Evolutionary conservation across 306 rosid species (phyloP).

Genomic region (Parietaria judaica): DNA sequence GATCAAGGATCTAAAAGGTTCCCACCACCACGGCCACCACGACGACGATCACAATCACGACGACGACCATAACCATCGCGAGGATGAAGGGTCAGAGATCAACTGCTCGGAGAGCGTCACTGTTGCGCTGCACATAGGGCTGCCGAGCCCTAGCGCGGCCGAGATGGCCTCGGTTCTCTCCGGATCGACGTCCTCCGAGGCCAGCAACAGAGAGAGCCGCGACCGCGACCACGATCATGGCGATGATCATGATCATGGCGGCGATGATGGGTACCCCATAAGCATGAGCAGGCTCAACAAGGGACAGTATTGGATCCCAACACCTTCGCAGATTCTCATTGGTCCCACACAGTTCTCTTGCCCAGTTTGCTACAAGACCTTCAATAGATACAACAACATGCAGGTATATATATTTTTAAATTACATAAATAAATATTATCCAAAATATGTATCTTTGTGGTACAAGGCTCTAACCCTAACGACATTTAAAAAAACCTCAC

Average conservation of each 20-base stretch:
- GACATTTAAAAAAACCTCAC: neutral
- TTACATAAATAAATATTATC: too few species aligned
- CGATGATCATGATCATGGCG: constrained; percentile 25
- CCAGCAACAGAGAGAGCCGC: neutral
- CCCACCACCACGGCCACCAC: neutral
- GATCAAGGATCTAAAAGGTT: constrained; percentile 21
- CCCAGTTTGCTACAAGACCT: constrained; percentile 95
- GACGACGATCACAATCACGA: neutral
- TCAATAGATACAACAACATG: constrained; percentile 99
- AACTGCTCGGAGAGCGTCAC: constrained; percentile 34
- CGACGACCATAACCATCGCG: constrained; percentile 20
- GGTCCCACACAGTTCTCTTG: constrained; percentile 98
- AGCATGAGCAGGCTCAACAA: constrained; percentile 51
- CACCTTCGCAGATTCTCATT: constrained; percentile 99
- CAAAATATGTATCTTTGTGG: too few species aligned
- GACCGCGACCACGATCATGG: constrained; percentile 3
- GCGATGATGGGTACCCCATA: constrained; percentile 28
- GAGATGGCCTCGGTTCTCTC: constrained; percentile 79
- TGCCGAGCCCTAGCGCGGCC: constrained; percentile 91
- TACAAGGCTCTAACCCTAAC: too few species aligned
- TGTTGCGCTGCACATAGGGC: constrained; percentile 94
- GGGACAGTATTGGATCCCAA: constrained; percentile 98
- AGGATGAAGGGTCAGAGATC: constrained; percentile 8
- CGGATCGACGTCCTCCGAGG: constrained; percentile 35
- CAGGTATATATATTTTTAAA: constrained; percentile 38